Percentiles rank a stretch among this genome's conserved stretches.
phyloP scores from a whole-genome alignment of 495 filamentous ascomycete genomes.

The Friedmanniomyces simplex region DNA sequence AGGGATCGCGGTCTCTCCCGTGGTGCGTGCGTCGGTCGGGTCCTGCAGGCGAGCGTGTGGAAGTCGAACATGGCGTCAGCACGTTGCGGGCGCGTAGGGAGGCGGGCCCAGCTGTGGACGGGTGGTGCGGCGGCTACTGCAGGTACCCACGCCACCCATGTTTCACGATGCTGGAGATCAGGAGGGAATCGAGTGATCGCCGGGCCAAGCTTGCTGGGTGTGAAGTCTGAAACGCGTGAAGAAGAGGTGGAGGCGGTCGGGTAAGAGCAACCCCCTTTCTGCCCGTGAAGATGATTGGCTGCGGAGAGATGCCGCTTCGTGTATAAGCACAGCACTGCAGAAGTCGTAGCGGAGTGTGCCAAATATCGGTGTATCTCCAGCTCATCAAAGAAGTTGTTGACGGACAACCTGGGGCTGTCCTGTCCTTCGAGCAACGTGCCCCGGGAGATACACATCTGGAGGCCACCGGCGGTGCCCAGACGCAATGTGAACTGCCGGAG shows the following conservation, averaged over 20 bases:
- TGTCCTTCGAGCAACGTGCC: too few species aligned
- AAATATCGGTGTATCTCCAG: too few species aligned
- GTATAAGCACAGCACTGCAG: background rate
- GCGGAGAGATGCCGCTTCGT: background rate
- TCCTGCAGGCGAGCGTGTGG: too few species aligned
- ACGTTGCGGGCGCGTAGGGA: background rate
- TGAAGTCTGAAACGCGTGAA: background rate
- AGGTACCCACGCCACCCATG: background rate
- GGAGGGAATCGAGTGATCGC: too few species aligned
- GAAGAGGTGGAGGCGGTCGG: background rate
- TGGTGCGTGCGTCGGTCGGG: background rate
- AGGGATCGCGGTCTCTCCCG: background rate
- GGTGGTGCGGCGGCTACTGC: slow-evolving; percentile 1
- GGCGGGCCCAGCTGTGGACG: background rate
- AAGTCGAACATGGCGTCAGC: background rate
- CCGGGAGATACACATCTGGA: too few species aligned
- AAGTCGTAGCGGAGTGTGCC: background rate
- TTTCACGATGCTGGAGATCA: background rate
- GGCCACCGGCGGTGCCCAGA: too few species aligned
- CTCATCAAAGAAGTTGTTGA: too few species aligned
- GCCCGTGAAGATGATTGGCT: background rate
- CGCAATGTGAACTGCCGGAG: too few species aligned
- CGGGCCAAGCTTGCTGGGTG: background rate
- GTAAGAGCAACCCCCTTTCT: background rate
- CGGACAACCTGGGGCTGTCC: too few species aligned